phyloP scores from a whole-genome alignment of 345 rosid species.

The Aquilaria sinensis region DNA sequence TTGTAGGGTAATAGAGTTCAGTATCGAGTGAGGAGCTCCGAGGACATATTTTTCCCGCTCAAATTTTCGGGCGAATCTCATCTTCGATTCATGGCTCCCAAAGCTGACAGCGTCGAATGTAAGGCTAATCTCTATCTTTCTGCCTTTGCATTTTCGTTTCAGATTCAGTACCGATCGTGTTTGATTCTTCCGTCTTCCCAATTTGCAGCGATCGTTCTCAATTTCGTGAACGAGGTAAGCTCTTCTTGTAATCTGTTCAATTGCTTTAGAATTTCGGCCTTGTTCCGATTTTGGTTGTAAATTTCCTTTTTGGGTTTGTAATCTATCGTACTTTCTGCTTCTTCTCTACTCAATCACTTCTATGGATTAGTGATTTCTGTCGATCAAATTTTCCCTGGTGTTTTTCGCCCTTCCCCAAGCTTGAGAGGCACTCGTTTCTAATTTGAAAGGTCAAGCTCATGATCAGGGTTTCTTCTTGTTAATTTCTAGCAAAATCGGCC shows the following conservation, averaged over 20 bases:
- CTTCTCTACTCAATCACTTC: not conserved
- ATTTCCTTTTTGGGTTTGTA: not conserved
- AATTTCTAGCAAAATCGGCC: slow-evolving; percentile 78
- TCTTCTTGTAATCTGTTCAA: not conserved
- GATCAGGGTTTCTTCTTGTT: not conserved
- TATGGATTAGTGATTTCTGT: too few species aligned
- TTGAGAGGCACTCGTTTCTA: too few species aligned
- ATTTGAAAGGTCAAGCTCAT: too few species aligned
- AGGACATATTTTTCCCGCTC: slow-evolving; percentile 48
- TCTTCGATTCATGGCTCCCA: slow-evolving; percentile 61
- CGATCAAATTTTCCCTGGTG: not conserved
- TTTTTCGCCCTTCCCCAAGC: not conserved
- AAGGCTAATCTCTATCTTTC: slow-evolving; percentile 1
- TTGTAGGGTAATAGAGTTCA: too few species aligned
- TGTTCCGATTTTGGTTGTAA: not conserved
- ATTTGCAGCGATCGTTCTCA: slow-evolving; percentile 81
- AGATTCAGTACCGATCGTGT: not conserved
- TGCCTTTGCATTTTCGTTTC: slow-evolving; percentile 1
- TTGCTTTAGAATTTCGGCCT: not conserved
- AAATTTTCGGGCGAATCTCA: slow-evolving; percentile 10
- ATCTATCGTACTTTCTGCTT: not conserved
- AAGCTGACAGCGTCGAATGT: slow-evolving; percentile 73
- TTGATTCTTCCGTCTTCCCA: slow-evolving; percentile 1
- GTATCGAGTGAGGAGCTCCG: too few species aligned
- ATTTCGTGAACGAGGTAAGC: slow-evolving; percentile 79